A percentile compares a stretch with the other conserved stretches of the same genome.
phyloP scores from a whole-genome alignment of 1,284 basidiomycete species.

The Sporisorium reilianum region DNA sequence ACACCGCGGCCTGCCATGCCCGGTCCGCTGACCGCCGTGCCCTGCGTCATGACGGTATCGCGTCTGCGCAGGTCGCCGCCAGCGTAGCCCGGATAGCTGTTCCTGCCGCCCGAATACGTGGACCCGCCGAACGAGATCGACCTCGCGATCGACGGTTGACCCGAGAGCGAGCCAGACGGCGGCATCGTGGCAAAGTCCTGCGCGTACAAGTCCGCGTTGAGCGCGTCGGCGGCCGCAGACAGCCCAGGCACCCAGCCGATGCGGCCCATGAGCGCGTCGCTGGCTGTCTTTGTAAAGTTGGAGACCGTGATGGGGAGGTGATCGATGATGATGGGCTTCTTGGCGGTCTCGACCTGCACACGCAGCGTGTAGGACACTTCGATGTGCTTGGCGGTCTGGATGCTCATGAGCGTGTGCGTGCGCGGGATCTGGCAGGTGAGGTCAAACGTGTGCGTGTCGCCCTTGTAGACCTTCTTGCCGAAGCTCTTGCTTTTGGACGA shows the following conservation, averaged over 20 bases:
- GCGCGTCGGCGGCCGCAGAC: conserved; percentile 33
- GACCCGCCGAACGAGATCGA: conserved; percentile 47
- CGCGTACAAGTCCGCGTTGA: not conserved
- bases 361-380: conserved; percentile 65
- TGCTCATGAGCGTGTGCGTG: conserved; percentile 62
- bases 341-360: conserved; percentile 61
- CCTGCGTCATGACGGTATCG: conserved; percentile 62
- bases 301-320: conserved; percentile 65
- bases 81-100: conserved; percentile 32
- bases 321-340: conserved; percentile 65
- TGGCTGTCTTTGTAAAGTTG: conserved; percentile 49
- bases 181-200: conserved; percentile 6
- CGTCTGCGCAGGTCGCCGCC: conserved; percentile 48
- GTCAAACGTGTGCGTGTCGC: conserved; percentile 63
- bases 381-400: conserved; percentile 67
- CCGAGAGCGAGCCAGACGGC: conserved; percentile 7
- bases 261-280: conserved; percentile 39
- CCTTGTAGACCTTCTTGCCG: conserved; percentile 66
- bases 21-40: conserved; percentile 54
- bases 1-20: conserved; percentile 64
- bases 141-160: conserved; percentile 31
- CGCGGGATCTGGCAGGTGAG: conserved; percentile 59
- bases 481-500: conserved; percentile 56
- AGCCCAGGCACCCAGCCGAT: conserved; percentile 66
- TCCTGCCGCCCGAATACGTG: conserved; percentile 27